These are phyloP conservation scores for Candida vartiovaarae DNA, from an alignment of 805 yeast genomes.

Conservation along the genomic window DNA sequence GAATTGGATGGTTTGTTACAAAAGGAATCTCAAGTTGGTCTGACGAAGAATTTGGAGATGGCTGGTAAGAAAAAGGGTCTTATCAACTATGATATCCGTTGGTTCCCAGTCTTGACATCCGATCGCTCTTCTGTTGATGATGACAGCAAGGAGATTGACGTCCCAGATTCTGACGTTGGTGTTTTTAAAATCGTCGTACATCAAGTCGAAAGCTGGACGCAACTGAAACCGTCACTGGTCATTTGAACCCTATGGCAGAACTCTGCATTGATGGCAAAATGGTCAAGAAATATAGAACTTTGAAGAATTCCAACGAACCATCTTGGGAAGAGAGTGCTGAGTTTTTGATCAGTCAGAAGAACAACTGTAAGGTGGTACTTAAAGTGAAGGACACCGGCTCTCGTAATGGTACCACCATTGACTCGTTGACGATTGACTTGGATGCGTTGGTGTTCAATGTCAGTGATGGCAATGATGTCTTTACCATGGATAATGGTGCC, in stretches of 20 bases:
- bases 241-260: constrained; percentile 59
- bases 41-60: constrained; percentile 19
- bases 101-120: constrained; percentile 29
- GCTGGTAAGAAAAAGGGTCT: constrained; percentile 53
- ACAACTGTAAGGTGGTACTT: constrained; percentile 47
- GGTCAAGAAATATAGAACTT: constrained; percentile 49
- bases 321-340: constrained; percentile 62
- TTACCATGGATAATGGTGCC: constrained; percentile 47
- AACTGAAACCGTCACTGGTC: constrained; percentile 39
- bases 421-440: constrained; percentile 43
- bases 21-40: constrained; percentile 31
- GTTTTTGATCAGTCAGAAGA: constrained; percentile 53
- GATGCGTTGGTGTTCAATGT: constrained; percentile 36
- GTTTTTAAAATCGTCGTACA: constrained; percentile 58
- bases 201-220: constrained; percentile 53
- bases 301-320: constrained; percentile 67
- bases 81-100: constrained; percentile 46
- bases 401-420: constrained; percentile 41
- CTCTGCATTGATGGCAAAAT: constrained; percentile 50
- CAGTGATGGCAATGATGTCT: constrained; percentile 39
- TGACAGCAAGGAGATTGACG: constrained; percentile 22
- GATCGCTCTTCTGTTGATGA: constrained; percentile 17
- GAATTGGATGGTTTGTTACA: constrained; percentile 57
- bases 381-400: constrained; percentile 53
- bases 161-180: constrained; percentile 63